phyloP scores from a whole-genome alignment of 805 yeast genomes.

The Cyberlindnera mycetangii region DNA sequence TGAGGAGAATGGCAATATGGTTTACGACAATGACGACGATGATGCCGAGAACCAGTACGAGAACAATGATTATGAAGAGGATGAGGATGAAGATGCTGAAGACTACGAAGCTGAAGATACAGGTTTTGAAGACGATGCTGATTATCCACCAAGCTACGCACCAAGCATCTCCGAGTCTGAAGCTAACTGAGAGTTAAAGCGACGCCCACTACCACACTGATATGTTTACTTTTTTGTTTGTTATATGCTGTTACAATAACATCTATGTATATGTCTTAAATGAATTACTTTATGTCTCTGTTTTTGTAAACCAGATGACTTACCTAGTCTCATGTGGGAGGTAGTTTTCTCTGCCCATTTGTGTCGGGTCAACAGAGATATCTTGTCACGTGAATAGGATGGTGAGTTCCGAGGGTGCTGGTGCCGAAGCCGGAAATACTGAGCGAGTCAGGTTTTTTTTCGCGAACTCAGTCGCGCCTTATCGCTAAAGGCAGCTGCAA shows the following conservation, averaged over 20 bases:
- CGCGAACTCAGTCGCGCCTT: background rate
- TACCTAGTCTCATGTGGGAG: too few species aligned
- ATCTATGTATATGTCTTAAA: background rate
- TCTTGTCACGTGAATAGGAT: too few species aligned
- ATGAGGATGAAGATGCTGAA: constrained; percentile 32
- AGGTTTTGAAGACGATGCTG: constrained; percentile 31
- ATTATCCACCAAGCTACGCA: constrained; percentile 25
- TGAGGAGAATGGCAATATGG: constrained; percentile 37
- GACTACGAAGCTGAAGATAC: constrained; percentile 22
- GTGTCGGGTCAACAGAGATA: too few species aligned
- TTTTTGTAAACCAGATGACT: background rate
- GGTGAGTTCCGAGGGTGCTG: too few species aligned
- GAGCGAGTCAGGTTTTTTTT: background rate
- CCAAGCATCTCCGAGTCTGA: constrained; percentile 23
- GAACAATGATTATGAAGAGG: constrained; percentile 36
- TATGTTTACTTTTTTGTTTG: background rate
- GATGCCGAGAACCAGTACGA: constrained; percentile 23
- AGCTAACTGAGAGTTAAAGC: background rate
- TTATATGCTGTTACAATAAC: too few species aligned
- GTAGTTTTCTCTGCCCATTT: too few species aligned
- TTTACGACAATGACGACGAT: constrained; percentile 27
- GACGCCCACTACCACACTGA: background rate
- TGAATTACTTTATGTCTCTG: background rate
- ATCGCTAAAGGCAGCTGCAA: background rate
- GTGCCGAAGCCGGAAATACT: background rate